Evolutionary conservation across 805 yeast genomes (phyloP).

Genomic region (Candida jianshihensis): DNA sequence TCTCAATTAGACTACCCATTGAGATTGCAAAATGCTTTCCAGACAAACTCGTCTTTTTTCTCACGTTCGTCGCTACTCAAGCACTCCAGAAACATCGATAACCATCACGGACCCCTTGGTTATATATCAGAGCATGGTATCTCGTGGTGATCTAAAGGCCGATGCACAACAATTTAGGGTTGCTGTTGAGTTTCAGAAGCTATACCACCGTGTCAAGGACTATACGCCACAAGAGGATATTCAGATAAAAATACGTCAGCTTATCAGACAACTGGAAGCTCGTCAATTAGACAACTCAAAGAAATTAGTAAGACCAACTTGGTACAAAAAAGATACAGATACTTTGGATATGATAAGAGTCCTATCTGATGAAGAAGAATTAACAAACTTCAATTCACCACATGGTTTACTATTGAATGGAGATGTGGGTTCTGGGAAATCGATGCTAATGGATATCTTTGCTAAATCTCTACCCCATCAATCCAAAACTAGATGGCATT

Average conservation of each 20-base stretch:
- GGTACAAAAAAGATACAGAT: constrained; percentile 5
- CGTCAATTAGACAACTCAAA: no score
- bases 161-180: constrained; percentile 59
- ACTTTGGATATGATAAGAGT: constrained; percentile 38
- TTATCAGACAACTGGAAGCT: constrained; percentile 29
- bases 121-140: constrained; percentile 47
- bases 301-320: constrained; percentile 5
- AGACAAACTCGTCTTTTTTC: not conserved
- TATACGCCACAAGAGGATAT: constrained; percentile 37
- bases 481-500: constrained; percentile 66
- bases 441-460: constrained; percentile 67
- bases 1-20: no score
- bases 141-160: constrained; percentile 41
- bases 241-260: constrained; percentile 15
- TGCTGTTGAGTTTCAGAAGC: constrained; percentile 54
- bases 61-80: not conserved
- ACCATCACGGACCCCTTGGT: constrained; percentile 58
- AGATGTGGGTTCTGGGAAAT: constrained; percentile 70
- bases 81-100: constrained; percentile 19
- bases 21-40: no score
- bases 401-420: constrained; percentile 60
- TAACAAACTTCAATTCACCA: constrained; percentile 47
- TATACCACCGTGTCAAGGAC: constrained; percentile 50
- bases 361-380: constrained; percentile 55
- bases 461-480: constrained; percentile 57